Conservation (phyloP, 768 basidiomycete species). For the Suillus paluster region DNA sequence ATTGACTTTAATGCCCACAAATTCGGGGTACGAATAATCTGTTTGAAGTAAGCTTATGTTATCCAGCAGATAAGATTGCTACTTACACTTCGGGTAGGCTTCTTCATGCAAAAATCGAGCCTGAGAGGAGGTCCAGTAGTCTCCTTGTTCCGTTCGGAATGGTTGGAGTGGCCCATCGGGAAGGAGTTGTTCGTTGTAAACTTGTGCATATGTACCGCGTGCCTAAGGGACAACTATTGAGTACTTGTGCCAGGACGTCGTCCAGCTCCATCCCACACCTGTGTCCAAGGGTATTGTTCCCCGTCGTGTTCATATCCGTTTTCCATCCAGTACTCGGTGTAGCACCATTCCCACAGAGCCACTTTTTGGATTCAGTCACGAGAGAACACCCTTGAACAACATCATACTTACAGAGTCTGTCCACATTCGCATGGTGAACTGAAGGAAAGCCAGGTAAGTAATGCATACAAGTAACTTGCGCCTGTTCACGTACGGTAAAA, state of each 20-base stretch:
- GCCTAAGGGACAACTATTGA: constrained; percentile 11
- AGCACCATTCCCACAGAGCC: constrained; percentile 37
- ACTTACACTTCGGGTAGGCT: constrained; percentile 26
- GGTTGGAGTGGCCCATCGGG: constrained; percentile 28
- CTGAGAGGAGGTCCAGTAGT: constrained; percentile 29
- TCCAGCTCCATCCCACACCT: constrained; percentile 16
- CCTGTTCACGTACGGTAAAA: constrained; percentile 24
- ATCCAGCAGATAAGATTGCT: not conserved
- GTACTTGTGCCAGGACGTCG: not conserved
- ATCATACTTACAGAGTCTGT: constrained; percentile 24
- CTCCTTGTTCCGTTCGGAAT: constrained; percentile 26
- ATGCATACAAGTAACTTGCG: not conserved
- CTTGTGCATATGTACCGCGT: constrained; percentile 25
- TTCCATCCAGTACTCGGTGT: constrained; percentile 33
- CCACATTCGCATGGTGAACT: constrained; percentile 31
- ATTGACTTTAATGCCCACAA: constrained; percentile 32
- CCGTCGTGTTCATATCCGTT: constrained; percentile 22
- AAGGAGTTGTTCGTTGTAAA: constrained; percentile 25
- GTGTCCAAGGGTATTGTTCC: constrained; percentile 23
- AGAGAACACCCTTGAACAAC: not conserved
- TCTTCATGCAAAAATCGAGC: constrained; percentile 25
- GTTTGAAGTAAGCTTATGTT: not conserved
- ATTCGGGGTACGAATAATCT: constrained; percentile 35
- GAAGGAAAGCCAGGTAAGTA: not conserved
- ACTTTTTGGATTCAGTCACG: constrained; percentile 13